phyloP scores from a whole-genome alignment of 371 early-diverging fungal species.

The Furculomyces boomerangus region DNA sequence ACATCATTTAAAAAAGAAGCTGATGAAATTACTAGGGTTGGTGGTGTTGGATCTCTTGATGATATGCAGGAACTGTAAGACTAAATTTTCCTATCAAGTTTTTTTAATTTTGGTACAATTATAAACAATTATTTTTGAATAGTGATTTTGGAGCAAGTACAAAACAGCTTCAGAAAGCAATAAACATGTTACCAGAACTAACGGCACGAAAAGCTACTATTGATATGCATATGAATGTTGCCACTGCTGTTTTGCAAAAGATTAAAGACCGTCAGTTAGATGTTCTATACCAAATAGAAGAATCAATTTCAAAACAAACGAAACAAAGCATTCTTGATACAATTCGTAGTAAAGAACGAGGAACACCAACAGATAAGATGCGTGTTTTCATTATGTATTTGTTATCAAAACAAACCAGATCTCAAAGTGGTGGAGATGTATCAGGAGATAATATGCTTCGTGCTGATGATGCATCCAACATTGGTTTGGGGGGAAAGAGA shows the following conservation, averaged over 20 bases:
- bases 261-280: slow-evolving; percentile 94
- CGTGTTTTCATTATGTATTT: slow-evolving; percentile 77
- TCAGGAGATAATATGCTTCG: neutral
- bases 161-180: slow-evolving; percentile 73
- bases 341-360: slow-evolving; percentile 59
- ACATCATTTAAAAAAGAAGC: slow-evolving; percentile 87
- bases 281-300: slow-evolving; percentile 87
- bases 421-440: slow-evolving; percentile 37
- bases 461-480: neutral
- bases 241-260: slow-evolving; percentile 70
- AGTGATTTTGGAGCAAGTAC: slow-evolving; percentile 33
- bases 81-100: no score
- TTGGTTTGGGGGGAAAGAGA: neutral
- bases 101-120: no score
- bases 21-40: slow-evolving; percentile 69
- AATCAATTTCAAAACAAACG: slow-evolving; percentile 42
- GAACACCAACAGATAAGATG: slow-evolving; percentile 71
- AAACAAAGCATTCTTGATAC: slow-evolving; percentile 65
- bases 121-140: neutral
- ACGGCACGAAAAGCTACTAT: slow-evolving; percentile 87
- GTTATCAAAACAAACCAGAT: slow-evolving; percentile 28
- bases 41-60: slow-evolving; percentile 70
- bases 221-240: slow-evolving; percentile 98
- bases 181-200: slow-evolving; percentile 86
- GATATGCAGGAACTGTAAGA: slow-evolving; percentile 35